These are phyloP conservation scores for Selaginella tamariscina DNA, from an alignment of 75 land plant species.

Conservation along the genomic window DNA sequence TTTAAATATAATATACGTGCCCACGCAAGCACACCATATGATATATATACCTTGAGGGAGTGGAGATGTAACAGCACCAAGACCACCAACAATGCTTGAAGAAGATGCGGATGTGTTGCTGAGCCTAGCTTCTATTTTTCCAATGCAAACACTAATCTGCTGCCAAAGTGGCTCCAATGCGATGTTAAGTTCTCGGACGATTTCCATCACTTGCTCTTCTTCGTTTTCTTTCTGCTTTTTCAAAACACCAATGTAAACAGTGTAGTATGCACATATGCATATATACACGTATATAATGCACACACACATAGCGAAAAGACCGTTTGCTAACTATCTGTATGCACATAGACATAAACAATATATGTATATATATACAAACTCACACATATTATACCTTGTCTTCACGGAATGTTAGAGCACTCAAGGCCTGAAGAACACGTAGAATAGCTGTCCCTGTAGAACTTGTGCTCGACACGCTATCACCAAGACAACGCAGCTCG, in stretches of 20 bases:
- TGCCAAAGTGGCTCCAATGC: slow-evolving; percentile 78
- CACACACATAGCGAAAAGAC: too few relatives aligned
- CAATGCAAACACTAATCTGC: slow-evolving; percentile 70
- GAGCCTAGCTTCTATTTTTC: slow-evolving; percentile 63
- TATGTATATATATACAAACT: too few relatives aligned
- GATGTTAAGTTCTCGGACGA: slow-evolving; percentile 49
- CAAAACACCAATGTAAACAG: too few relatives aligned
- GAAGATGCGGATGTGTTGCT: slow-evolving; percentile 29
- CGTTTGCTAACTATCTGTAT: too few relatives aligned
- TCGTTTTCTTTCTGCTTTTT: too few relatives aligned
- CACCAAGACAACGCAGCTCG: slow-evolving; percentile 59
- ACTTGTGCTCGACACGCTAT: slow-evolving; percentile 44
- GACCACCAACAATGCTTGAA: slow-evolving; percentile 22
- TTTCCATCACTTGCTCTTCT: slow-evolving; percentile 28
- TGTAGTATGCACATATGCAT: too few relatives aligned
- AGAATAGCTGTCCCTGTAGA: slow-evolving; percentile 76
- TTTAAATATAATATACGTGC: too few relatives aligned
- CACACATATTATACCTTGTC: too few relatives aligned
- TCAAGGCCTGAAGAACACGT: slow-evolving; percentile 79
- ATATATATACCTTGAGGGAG: slow-evolving; percentile 94
- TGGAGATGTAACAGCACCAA: slow-evolving; percentile 44
- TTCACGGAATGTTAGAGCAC: slow-evolving; percentile 46
- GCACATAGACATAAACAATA: too few relatives aligned
- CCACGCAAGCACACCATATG: too few relatives aligned
- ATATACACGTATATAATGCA: too few relatives aligned